These are phyloP conservation scores for Xylaria scruposa DNA, from an alignment of 495 filamentous ascomycete species.

Conservation along the genomic window DNA sequence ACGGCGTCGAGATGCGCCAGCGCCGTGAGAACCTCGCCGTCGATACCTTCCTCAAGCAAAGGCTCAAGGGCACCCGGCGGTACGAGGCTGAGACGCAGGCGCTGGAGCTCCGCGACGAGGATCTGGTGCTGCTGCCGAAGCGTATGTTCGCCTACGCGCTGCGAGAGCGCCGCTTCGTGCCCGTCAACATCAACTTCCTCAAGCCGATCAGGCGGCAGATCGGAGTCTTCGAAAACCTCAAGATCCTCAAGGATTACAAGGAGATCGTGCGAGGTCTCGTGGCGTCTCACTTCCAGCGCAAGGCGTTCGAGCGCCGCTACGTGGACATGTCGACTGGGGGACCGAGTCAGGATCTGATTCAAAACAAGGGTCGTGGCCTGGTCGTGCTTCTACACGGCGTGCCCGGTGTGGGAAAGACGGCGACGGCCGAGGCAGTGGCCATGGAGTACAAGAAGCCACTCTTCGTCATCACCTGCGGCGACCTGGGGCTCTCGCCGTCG, in stretches of 20 bases:
- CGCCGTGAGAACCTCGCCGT: constrained; percentile 40
- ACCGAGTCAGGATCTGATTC: constrained; percentile 66
- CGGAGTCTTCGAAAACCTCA: constrained; percentile 59
- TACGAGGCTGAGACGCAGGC: constrained; percentile 34
- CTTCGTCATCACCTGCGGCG: constrained; percentile 61
- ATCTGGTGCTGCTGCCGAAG: constrained; percentile 46
- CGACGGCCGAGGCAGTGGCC: constrained; percentile 62
- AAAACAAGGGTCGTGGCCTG: constrained; percentile 63
- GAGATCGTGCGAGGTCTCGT: constrained; percentile 60
- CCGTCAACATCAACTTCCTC: constrained; percentile 42
- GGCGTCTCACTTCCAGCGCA: constrained; percentile 48
- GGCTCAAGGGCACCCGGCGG: constrained; percentile 33
- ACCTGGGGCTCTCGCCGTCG: constrained; percentile 55
- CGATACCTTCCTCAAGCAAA: constrained; percentile 43
- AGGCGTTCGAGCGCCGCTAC: constrained; percentile 51
- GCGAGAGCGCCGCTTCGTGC: constrained; percentile 47
- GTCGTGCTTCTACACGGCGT: constrained; percentile 59
- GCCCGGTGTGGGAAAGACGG: constrained; percentile 68
- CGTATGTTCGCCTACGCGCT: constrained; percentile 49
- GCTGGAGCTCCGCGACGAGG: constrained; percentile 40
- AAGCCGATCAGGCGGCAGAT: constrained; percentile 55
- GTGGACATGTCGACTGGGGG: constrained; percentile 60
- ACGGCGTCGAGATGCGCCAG: constrained; percentile 42
- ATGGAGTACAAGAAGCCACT: constrained; percentile 58
- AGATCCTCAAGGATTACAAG: constrained; percentile 59